Evolutionary conservation across 805 yeast genomes (phyloP), one percentile per base, ranked within the genome.

Genomic region (Lipomyces lipofer): DNA sequence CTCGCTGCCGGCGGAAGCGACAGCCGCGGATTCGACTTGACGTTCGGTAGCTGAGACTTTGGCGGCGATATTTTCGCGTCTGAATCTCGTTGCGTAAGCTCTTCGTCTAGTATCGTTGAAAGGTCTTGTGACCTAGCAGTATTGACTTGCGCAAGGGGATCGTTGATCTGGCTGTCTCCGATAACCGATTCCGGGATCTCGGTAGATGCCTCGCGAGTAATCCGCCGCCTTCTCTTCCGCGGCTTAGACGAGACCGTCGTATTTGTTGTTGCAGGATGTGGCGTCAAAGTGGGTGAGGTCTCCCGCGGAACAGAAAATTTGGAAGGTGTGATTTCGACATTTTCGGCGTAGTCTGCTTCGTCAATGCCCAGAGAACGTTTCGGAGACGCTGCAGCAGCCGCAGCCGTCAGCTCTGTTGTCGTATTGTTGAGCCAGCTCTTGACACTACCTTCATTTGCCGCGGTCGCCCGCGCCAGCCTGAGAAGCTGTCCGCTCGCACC

Each of bases 1-100:
- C 57, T 45, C 7, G 30, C 5, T 21, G 27, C 43, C 13, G 52
- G 52, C 9, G 57, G 53, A 10, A 53, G 29, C 12, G 44, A 19
- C 12, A 53, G 46, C 12, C 49, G 32, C 12, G 49, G 50, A 48
- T 45, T 39, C 22, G 35, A 27, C 25, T 33, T 27, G 25, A 43
- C 33, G 13, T 39, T 43, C 15, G 53, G 44, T 10, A 48, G 33
- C 13, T n/a, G n/a, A n/a, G n/a, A n/a, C n/a, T n/a, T n/a, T n/a
- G n/a, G n/a, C n/a, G n/a, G n/a, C n/a, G n/a, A n/a, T n/a, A n/a
- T n/a, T n/a, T n/a, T n/a, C n/a, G n/a, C n/a, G n/a, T n/a, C n/a
- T n/a, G n/a, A n/a, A n/a, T n/a, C n/a, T n/a, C n/a, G n/a, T n/a
- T n/a, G n/a, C n/a, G n/a, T n/a, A n/a, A n/a, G n/a, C n/a, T n/a